Evolutionary conservation across 1,139 yeast genomes (phyloP).

Genomic region (Tardiomyces depauwii): DNA sequence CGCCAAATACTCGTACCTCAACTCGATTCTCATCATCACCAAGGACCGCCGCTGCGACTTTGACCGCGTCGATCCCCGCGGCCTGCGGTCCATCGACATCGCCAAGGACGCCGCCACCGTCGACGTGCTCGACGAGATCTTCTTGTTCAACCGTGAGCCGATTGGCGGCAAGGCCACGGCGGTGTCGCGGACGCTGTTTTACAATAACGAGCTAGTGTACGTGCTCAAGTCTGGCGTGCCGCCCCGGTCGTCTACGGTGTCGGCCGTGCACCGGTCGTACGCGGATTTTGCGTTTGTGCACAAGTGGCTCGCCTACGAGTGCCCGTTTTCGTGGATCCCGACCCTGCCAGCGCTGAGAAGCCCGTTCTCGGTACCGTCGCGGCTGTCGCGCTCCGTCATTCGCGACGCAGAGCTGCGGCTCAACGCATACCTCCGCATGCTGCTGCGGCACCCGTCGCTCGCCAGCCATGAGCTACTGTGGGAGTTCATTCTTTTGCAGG

Average conservation of each 20-base stretch:
- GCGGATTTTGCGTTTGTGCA: conserved; percentile 31
- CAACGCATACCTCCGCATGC: conserved; percentile 35
- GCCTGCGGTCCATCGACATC: conserved; percentile 41
- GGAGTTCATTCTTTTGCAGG: conserved; percentile 34
- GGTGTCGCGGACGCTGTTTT: conserved; percentile 17
- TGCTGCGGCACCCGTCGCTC: conserved; percentile 27
- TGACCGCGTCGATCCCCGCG: conserved; percentile 16
- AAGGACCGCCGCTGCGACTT: conserved; percentile 19
- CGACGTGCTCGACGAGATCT: conserved; percentile 32
- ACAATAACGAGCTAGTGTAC: conserved; percentile 19
- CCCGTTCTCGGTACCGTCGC: conserved; percentile 26
- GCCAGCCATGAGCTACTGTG: conserved; percentile 30
- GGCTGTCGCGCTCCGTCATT: conserved; percentile 27
- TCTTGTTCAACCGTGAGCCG: conserved; percentile 25
- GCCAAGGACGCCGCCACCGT: conserved; percentile 37
- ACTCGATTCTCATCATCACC: conserved; percentile 37
- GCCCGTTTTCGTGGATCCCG: conserved; percentile 29
- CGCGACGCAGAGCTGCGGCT: conserved; percentile 40
- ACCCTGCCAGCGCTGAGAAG: conserved; percentile 18
- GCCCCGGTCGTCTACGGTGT: conserved; percentile 11
- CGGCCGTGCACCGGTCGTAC: conserved; percentile 28
- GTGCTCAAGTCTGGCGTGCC: conserved; percentile 21
- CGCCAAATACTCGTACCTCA: conserved; percentile 53
- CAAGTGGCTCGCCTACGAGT: conserved; percentile 26
- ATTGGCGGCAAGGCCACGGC: conserved; percentile 12